Evolutionary conservation across 2,329 filamentous ascomycete species (phyloP), one percentile per base, ranked within the genome.

Genomic region (Cladophialophora bantiana): DNA sequence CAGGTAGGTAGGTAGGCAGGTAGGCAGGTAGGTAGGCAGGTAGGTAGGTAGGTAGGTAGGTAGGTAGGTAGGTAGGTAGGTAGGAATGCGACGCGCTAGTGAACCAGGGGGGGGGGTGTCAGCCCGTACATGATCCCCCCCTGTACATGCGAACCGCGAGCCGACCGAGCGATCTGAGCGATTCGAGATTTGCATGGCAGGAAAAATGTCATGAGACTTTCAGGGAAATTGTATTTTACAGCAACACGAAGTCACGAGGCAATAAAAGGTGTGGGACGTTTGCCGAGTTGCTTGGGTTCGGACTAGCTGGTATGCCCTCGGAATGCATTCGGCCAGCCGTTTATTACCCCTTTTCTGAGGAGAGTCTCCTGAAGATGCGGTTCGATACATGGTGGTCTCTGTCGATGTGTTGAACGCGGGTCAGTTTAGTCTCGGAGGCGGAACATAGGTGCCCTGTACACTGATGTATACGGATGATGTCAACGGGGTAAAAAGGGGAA

Each of bases 221-320:
- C 3, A 26, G 13, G 45, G 45, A 50, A 50, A 50, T 50, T 50
- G 45, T 50, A 50, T 50, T 50, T 50, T 13, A 31, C 45, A 50
- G 9, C 7, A 10, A 31, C 18, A 10, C 20, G 7, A 20, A 50
- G 45, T 50, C 45, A 50, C 45, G 45, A 31, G 45, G 45, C 18
- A 50, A 10, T 13, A 3, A 26, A 12, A 31, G 18, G 13, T 31
- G 45, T 50, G 20, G 18, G 45, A 50, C 26, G 2, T 7, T 26
- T 31, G 10, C 18, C 45, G 45, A 31, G 45, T 13, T 18, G 7
- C 20, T 50, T 26, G 45, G 45, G 45, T 20, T 50, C n/a, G 45
- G 45, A 50, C 45, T 31, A 50, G 12, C 9, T 50, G 45, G 18
- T 50, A 50, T 31, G 20, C 10, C 45, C 45, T 13, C 9, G 45